Conservation (phyloP, 148 eudicot species). For the Bassia scoparia region DNA sequence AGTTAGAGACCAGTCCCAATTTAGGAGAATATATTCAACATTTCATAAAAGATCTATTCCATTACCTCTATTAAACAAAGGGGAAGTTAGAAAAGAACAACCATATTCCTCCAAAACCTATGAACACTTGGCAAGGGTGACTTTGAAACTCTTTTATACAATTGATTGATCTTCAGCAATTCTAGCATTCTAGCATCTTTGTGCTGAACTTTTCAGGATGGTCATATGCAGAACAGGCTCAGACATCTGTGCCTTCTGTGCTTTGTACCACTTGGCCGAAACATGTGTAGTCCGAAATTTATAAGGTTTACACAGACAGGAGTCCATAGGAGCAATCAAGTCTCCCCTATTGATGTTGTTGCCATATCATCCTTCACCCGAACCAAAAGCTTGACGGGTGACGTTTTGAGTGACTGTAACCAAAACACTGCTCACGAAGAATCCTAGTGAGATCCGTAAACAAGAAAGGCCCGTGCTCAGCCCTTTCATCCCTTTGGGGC, state of each 20-base stretch:
- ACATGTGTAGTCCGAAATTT: conserved; percentile 40
- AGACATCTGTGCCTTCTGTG: conserved; percentile 20
- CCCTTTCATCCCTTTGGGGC: conserved; percentile 73
- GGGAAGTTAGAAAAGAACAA: not conserved
- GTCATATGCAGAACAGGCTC: not conserved
- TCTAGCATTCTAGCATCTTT: conserved; percentile 19
- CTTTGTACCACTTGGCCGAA: conserved; percentile 52
- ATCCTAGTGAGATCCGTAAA: conserved; percentile 53
- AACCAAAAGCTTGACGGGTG: conserved; percentile 26
- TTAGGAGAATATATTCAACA: not conserved
- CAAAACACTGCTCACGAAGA: conserved; percentile 60
- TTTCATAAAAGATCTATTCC: not conserved
- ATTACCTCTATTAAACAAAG: not conserved
- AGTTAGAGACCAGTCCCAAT: not conserved
- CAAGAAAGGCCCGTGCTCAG: conserved; percentile 69
- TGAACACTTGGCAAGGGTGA: not conserved
- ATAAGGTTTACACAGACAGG: conserved; percentile 39
- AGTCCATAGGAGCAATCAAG: conserved; percentile 59
- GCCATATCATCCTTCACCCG: conserved; percentile 49
- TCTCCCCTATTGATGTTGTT: conserved; percentile 53
- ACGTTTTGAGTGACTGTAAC: conserved; percentile 44
- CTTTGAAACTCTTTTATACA: not conserved
- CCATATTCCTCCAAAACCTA: not conserved
- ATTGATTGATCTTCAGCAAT: too few species aligned
- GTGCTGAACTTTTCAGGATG: conserved; percentile 10